A percentile compares a stretch with the other conserved stretches of the same genome.
These are phyloP conservation scores for Sicyos baderoa DNA, from an alignment of 306 rosid species.

Conservation along the genomic window DNA sequence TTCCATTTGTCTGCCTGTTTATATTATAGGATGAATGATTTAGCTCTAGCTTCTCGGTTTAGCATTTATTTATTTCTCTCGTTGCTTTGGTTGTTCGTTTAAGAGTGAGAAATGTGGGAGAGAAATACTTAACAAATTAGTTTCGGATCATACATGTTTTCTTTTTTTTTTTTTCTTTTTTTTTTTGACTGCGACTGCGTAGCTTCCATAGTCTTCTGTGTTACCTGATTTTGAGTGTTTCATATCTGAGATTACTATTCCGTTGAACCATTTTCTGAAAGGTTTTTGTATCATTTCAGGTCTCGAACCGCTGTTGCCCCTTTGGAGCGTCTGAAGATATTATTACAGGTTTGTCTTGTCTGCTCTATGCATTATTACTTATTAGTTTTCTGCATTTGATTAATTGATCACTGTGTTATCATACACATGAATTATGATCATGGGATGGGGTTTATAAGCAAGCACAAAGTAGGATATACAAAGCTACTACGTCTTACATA, in stretches of 20 bases:
- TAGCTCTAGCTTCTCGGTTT: conserved; percentile 8
- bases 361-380: conserved; percentile 6
- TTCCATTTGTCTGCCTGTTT: neutral
- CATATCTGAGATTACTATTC: neutral
- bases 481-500: conserved; percentile 7
- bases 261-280: neutral
- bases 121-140: neutral
- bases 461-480: neutral
- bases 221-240: neutral
- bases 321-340: conserved; percentile 85
- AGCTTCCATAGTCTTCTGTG: neutral
- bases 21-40: neutral
- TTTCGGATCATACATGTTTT: neutral
- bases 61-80: neutral
- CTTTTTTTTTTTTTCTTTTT: neutral
- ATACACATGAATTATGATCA: neutral
- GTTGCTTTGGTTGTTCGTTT: conserved; percentile 2
- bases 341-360: conserved; percentile 60
- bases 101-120: neutral
- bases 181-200: neutral
- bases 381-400: conserved; percentile 1
- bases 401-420: neutral
- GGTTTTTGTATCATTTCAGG: conserved; percentile 35
- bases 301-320: conserved; percentile 99
- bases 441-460: neutral